Evolutionary conservation across 176 grass and related monocot genomes (phyloP), one percentile per base, ranked within the genome.

Genomic region (Raddia guianensis): DNA sequence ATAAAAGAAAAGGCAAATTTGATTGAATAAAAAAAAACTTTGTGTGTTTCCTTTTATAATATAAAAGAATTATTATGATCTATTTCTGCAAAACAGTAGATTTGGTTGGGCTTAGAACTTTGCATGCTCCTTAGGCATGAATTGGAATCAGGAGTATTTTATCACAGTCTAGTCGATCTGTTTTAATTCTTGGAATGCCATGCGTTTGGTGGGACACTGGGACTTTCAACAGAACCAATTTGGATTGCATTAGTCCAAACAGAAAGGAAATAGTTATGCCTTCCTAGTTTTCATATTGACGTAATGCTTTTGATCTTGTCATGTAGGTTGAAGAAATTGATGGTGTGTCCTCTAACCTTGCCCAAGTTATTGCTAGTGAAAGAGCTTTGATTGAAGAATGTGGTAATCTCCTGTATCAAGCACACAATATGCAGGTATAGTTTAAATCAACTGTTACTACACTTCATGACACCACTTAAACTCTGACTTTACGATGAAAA

Each of bases 401-500:
- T 16, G 90, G 92, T 35, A 93, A 95, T 89, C 72, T 95, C 34
- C 75, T 98, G 54, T 90, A 89, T 32, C 69, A 87, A 69, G 83
- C 88, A 47, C 88, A 87, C 0, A 83, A 89, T 77, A 75, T 98
- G 51, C 92, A 95, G 92, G 92, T 95, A 88, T 64, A 12, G 13
- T 18, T 52, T 68, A 21, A 76, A 52, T 74, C 12, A 61, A 73
- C 64, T 53, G 8, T 65, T 56, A 49, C 65, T 72, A 27, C 19
- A 57, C 20, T 82, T 49, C 2, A 62, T 70, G 27, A 37, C 18
- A 67, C 6, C 60, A 10, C 49, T 84, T 16, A 40, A 16, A 42
- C 9, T 58, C 14, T 52, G 3, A 52, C 18, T 13, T 49, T 45
- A 49, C 13, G 47, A 45, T 8, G 12, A 61, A 70, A 70, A 66